phyloP scores from a whole-genome alignment of 2,329 filamentous ascomycete species.

The Thelonectria blattea region DNA sequence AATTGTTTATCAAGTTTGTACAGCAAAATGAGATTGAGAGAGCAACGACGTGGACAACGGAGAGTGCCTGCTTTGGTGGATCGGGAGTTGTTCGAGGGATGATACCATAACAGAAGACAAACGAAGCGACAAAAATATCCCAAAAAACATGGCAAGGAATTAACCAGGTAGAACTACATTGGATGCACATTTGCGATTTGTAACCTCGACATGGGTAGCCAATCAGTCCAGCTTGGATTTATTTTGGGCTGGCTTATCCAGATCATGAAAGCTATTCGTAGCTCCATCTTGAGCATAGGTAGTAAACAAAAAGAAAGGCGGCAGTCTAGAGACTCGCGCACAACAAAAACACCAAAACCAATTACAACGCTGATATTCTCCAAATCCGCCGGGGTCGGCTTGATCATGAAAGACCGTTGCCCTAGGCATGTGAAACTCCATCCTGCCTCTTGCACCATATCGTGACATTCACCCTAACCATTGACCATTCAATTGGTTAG shows the following conservation, averaged over 20 bases:
- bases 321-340: slow-evolving; percentile 17
- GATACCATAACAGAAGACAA: slow-evolving; percentile 36
- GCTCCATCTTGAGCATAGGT: slow-evolving; percentile 14
- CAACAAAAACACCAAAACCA: slow-evolving; percentile 18
- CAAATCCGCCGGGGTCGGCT: slow-evolving; percentile 8
- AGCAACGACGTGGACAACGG: not conserved
- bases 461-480: slow-evolving; percentile 6
- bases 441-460: slow-evolving; percentile 7
- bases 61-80: slow-evolving; percentile 18
- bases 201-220: not conserved
- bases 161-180: slow-evolving; percentile 10
- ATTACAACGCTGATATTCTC: slow-evolving; percentile 35
- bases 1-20: slow-evolving; percentile 27
- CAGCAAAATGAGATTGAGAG: slow-evolving; percentile 21
- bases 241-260: slow-evolving; percentile 26
- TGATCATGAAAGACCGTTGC: slow-evolving; percentile 10
- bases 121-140: slow-evolving; percentile 8
- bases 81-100: slow-evolving; percentile 36
- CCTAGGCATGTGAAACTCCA: slow-evolving; percentile 1
- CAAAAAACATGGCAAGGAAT: slow-evolving; percentile 9
- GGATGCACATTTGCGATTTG: slow-evolving; percentile 5
- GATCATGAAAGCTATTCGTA: slow-evolving; percentile 23
- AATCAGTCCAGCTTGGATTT: slow-evolving; percentile 22
- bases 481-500: slow-evolving; percentile 15
- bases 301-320: slow-evolving; percentile 13